These are phyloP conservation scores for Imleria badia DNA, from an alignment of 768 basidiomycete species.

Conservation along the genomic window DNA sequence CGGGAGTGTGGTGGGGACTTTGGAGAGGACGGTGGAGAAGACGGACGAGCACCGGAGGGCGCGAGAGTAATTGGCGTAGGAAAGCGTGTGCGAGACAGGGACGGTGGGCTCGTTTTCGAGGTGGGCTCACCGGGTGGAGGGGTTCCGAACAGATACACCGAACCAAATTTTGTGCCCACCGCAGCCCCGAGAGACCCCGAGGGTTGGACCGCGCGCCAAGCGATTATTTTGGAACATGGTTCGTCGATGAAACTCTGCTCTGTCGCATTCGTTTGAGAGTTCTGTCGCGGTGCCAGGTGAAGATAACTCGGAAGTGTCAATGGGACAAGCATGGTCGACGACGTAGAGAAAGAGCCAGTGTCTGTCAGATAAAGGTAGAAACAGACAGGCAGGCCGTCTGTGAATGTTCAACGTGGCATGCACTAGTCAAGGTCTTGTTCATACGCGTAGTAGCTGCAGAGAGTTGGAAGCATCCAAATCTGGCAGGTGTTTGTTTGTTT, in stretches of 20 bases:
- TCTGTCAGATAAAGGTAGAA: not conserved
- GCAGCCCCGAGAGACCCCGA: constrained; percentile 16
- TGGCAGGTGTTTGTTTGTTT: constrained; percentile 29
- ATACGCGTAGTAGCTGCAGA: not conserved
- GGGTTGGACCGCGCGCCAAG: constrained; percentile 16
- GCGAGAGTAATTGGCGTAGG: constrained; percentile 2
- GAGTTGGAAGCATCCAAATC: constrained; percentile 4
- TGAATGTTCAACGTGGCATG: constrained; percentile 1
- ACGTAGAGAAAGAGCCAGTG: not conserved
- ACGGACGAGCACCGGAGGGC: constrained; percentile 6
- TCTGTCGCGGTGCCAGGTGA: constrained; percentile 3
- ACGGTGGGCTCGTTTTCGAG: constrained; percentile 2
- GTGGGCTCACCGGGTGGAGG: constrained; percentile 22
- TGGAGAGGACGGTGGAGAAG: constrained; percentile 25
- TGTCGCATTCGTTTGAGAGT: constrained; percentile 8
- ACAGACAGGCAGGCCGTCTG: not conserved
- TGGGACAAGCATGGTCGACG: constrained; percentile 25
- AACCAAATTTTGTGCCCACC: constrained; percentile 23
- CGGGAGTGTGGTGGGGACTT: constrained; percentile 21
- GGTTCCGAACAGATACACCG: constrained; percentile 29
- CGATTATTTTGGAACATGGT: constrained; percentile 11
- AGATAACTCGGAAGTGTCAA: constrained; percentile 23
- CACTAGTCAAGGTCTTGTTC: constrained; percentile 8
- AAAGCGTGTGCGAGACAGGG: constrained; percentile 14
- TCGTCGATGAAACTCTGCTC: constrained; percentile 29